phyloP scores from a whole-genome alignment of 108 stramenopile species.

The Nitzschia putrida region DNA sequence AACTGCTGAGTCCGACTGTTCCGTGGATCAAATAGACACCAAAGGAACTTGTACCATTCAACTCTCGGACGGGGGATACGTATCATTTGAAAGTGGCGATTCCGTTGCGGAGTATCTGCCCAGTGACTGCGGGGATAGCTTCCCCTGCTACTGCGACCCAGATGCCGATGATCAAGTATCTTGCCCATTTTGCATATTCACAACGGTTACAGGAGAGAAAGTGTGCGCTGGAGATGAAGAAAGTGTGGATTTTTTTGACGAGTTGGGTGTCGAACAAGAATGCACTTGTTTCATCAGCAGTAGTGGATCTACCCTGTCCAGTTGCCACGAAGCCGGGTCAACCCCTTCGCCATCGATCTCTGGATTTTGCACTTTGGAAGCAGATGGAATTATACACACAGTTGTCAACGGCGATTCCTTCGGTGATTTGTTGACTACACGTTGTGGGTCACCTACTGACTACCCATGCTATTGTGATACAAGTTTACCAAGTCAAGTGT shows the following conservation, averaged over 20 bases:
- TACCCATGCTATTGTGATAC: slow-evolving; percentile 24
- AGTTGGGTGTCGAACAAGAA: background rate
- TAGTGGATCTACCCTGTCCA: background rate
- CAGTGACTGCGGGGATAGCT: slow-evolving; percentile 5
- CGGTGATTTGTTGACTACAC: slow-evolving; percentile 9
- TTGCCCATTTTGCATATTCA: slow-evolving; percentile 5
- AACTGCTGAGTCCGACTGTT: background rate
- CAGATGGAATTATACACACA: background rate
- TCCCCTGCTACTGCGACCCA: slow-evolving; percentile 13
- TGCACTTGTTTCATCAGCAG: background rate
- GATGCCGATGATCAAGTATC: background rate
- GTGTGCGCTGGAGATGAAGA: slow-evolving; percentile 9
- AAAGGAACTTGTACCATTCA: background rate
- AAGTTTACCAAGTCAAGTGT: slow-evolving; percentile 10
- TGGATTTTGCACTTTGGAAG: slow-evolving; percentile 11
- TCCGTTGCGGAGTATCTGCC: background rate
- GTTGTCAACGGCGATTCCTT: slow-evolving; percentile 12
- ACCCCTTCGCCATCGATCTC: background rate
- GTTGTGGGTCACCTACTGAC: slow-evolving; percentile 8
- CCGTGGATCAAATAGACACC: background rate
- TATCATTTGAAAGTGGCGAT: slow-evolving; percentile 2
- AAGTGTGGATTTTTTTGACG: background rate
- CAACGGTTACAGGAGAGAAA: background rate
- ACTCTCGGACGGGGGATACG: background rate
- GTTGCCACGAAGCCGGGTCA: background rate